Conservation (phyloP, 73 alveolate species). For the Uronychia setigera region DNA sequence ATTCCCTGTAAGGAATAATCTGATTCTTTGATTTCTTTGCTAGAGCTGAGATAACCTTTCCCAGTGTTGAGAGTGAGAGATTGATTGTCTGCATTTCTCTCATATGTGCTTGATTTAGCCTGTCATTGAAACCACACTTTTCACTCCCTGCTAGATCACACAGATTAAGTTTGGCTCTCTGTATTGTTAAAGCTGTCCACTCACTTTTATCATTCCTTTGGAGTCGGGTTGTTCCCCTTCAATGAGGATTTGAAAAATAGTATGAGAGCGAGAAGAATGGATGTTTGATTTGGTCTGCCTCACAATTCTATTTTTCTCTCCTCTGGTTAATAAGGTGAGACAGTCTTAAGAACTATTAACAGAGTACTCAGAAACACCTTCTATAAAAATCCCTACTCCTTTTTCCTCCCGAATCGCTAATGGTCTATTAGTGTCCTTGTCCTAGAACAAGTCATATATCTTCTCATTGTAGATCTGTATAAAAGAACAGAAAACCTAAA, state of each 20-base stretch:
- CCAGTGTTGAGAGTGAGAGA: slow-evolving; percentile 45
- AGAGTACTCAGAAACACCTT: slow-evolving; percentile 70
- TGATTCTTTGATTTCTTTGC: slow-evolving; percentile 66
- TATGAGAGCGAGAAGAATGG: slow-evolving; percentile 72
- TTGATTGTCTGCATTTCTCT: slow-evolving; percentile 68
- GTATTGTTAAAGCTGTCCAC: background rate
- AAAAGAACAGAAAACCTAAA: slow-evolving; percentile 37
- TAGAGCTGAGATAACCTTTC: slow-evolving; percentile 57
- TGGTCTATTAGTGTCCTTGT: slow-evolving; percentile 19
- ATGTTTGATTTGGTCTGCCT: slow-evolving; percentile 67
- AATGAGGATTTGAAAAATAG: slow-evolving; percentile 57
- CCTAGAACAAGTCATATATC: slow-evolving; percentile 74
- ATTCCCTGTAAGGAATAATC: slow-evolving; percentile 92
- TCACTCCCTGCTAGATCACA: slow-evolving; percentile 78
- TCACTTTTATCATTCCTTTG: slow-evolving; percentile 40
- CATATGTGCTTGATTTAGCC: slow-evolving; percentile 33
- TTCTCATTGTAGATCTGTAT: slow-evolving; percentile 75
- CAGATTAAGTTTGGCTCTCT: slow-evolving; percentile 66
- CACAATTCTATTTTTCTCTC: slow-evolving; percentile 61
- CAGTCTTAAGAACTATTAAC: slow-evolving; percentile 44
- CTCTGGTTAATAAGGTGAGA: slow-evolving; percentile 40
- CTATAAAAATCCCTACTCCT: slow-evolving; percentile 68
- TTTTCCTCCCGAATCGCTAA: slow-evolving; percentile 72
- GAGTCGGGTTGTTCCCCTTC: slow-evolving; percentile 46
- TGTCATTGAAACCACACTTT: slow-evolving; percentile 44